Evolutionary conservation across 192 early-diverging fungal genomes (phyloP), one percentile per base, ranked within the genome.

Genomic region (Coemansia sp.): DNA sequence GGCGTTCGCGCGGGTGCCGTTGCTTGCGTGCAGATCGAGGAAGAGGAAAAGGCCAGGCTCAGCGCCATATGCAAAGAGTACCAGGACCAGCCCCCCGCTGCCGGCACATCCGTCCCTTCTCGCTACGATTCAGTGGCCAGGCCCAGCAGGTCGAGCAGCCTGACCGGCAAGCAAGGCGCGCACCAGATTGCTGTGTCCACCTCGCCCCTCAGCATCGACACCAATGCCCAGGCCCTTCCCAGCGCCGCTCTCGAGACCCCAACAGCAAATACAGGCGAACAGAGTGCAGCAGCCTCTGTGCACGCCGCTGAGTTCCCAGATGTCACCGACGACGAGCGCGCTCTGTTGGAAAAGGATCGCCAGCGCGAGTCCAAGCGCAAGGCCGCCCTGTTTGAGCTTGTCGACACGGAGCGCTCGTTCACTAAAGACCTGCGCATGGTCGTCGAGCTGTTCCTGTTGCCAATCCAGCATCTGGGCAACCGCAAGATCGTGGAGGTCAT

Each of bases 401-500:
- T 74, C 18, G 58, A 66, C 41, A 73, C 70, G 6, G 70, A 73
- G 46, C 70, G 64, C 46, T 55, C 58, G 2, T 73, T 62, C 29
- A 73, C 70, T 13, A 65, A 66, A 17, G 70, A 73, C 30, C 50
- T 73, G 53, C 62, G 70, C 48, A 64, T 73, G 70, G 58, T 73
- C n/a, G 70, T 73, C 33, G 70, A 73, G 53, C 58, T 73, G 36
- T 73, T 73, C 34, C 25, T 73, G 63, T 58, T 73, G 19, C 70
- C 70, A 3, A 64, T 73, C 30, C 70, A 73, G 51, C 37, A 60
- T 2, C 44, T 73, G 50, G 70, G 70, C 27, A 73, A 66, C 46
- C 70, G 70, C 50, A 61, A 62, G 47, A 66, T 73, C 19, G 70
- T 73, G 32, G 70, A 73, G 26, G 70, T 66, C 9, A 66, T 73